Evolutionary conservation across 257 asterid genomes (phyloP).

Genomic region (Ballota nigra): DNA sequence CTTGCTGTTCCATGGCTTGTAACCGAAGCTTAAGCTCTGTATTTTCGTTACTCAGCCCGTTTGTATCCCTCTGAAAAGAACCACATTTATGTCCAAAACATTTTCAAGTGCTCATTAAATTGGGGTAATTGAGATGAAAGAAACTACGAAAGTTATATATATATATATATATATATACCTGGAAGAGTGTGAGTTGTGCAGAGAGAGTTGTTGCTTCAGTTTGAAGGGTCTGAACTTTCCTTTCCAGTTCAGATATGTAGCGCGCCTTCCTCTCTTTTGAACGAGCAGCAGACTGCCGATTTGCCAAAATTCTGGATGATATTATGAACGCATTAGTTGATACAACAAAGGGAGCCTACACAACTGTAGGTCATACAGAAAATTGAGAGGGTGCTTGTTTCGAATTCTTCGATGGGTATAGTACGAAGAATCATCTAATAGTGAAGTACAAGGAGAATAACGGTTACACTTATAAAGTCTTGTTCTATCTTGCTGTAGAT

Average conservation of each 20-base stretch:
- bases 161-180: constrained; percentile 36
- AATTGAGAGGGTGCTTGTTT: not conserved
- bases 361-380: too few species aligned
- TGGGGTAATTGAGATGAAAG: not conserved
- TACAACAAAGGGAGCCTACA: not conserved
- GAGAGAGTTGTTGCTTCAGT: constrained; percentile 92
- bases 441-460: too few species aligned
- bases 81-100: not conserved
- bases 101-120: not conserved
- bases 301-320: constrained; percentile 74
- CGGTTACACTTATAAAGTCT: not conserved
- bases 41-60: constrained; percentile 79
- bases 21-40: constrained; percentile 90
- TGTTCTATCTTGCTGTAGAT: too few species aligned
- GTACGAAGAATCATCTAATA: too few species aligned
- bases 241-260: constrained; percentile 87
- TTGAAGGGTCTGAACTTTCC: constrained; percentile 96
- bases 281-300: constrained; percentile 96
- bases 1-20: constrained; percentile 99
- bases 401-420: not conserved
- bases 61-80: constrained; percentile 74
- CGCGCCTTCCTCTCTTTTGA: constrained; percentile 93
- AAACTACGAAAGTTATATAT: not conserved
- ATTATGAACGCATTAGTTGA: not conserved
- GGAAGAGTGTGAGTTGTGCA: constrained; percentile 75